phyloP scores from a whole-genome alignment of 169 alveolate species.

The Plasmodium ovale region DNA sequence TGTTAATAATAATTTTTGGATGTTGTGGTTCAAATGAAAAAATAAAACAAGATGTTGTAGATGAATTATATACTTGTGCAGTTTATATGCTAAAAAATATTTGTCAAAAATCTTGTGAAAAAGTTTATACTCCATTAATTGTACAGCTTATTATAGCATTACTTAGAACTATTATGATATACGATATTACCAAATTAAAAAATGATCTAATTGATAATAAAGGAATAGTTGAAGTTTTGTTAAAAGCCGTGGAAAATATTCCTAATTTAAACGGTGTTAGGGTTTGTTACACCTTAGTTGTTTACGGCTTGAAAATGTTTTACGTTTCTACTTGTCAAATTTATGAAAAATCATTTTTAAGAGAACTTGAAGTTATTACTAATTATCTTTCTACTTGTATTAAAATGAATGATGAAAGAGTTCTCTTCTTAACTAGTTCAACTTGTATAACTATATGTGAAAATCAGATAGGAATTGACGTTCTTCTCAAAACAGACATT shows the following conservation, averaged over 20 bases:
- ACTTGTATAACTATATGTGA: slow-evolving; percentile 77
- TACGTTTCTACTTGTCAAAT: slow-evolving; percentile 73
- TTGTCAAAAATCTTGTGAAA: slow-evolving; percentile 64
- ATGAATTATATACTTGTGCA: slow-evolving; percentile 73
- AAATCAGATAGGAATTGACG: slow-evolving; percentile 73
- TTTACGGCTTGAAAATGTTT: slow-evolving; percentile 75
- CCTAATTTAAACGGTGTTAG: slow-evolving; percentile 76
- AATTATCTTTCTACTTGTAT: slow-evolving; percentile 76
- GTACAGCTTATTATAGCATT: slow-evolving; percentile 47
- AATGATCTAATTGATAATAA: slow-evolving; percentile 69
- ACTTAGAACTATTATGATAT: slow-evolving; percentile 53
- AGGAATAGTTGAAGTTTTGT: slow-evolving; percentile 58
- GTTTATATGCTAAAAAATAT: slow-evolving; percentile 69
- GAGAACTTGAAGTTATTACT: slow-evolving; percentile 70
- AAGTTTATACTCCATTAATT: slow-evolving; percentile 47
- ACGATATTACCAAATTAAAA: slow-evolving; percentile 70
- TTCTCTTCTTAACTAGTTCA: slow-evolving; percentile 68
- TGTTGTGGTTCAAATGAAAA: slow-evolving; percentile 65
- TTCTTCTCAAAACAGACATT: slow-evolving; percentile 73
- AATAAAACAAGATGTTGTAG: slow-evolving; percentile 73
- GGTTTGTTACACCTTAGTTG: slow-evolving; percentile 73
- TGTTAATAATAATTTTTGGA: slow-evolving; percentile 68
- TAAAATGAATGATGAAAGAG: slow-evolving; percentile 65
- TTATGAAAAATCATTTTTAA: slow-evolving; percentile 75
- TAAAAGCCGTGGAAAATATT: slow-evolving; percentile 63